phyloP scores from a whole-genome alignment of 1,139 yeast species.

The Yamadazyma taylorii region DNA sequence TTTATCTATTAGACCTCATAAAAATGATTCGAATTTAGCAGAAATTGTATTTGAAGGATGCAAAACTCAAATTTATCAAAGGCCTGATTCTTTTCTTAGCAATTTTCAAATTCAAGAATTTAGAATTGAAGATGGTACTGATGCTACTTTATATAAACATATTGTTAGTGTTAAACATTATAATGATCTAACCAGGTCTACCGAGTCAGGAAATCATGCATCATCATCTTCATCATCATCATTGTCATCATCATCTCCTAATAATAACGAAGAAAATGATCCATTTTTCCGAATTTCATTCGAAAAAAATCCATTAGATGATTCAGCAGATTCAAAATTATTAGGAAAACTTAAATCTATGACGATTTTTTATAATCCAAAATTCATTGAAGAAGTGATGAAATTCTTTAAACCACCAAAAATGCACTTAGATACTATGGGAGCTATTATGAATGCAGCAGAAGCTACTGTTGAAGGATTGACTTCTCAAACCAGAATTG shows the following conservation, averaged over 20 bases:
- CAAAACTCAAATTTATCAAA: constrained; percentile 66
- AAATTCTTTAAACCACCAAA: constrained; percentile 85
- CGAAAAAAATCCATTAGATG: constrained; percentile 85
- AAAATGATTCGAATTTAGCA: constrained; percentile 53
- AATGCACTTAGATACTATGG: constrained; percentile 82
- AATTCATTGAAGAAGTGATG: constrained; percentile 71
- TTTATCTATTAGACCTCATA: constrained; percentile 52
- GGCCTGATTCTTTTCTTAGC: constrained; percentile 76
- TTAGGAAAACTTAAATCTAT: constrained; percentile 78
- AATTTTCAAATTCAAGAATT: constrained; percentile 78
- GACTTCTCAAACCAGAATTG: constrained; percentile 85
- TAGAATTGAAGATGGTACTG: constrained; percentile 84
- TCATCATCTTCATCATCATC: no score
- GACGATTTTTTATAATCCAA: constrained; percentile 85
- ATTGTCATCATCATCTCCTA: constrained; percentile 9
- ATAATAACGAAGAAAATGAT: constrained; percentile 24
- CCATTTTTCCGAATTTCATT: constrained; percentile 84
- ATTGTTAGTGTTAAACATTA: constrained; percentile 80
- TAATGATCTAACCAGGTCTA: constrained; percentile 4
- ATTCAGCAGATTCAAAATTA: constrained; percentile 75
- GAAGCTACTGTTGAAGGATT: constrained; percentile 93
- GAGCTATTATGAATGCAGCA: constrained; percentile 92
- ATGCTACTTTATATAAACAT: constrained; percentile 71
- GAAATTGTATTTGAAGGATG: constrained; percentile 84
- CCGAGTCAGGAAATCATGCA: constrained; percentile 34